phyloP scores from a whole-genome alignment of 2,329 filamentous ascomycete species.

The Pyrenophora seminiperda region DNA sequence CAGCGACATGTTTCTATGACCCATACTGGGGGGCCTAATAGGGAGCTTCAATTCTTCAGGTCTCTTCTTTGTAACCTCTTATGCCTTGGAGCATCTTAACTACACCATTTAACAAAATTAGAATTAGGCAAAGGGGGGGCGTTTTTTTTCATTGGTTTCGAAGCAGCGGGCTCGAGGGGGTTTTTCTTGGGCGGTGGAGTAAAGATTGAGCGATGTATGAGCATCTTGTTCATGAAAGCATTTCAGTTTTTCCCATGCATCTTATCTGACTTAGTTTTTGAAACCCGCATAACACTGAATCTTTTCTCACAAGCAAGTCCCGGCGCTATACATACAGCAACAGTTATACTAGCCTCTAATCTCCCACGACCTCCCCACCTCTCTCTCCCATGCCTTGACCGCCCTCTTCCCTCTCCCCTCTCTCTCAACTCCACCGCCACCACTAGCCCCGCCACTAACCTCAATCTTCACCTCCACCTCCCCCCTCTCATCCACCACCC shows the following conservation, averaged over 20 bases:
- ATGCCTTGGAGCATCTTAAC: slow-evolving; percentile 17
- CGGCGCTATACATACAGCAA: background rate
- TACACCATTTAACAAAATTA: slow-evolving; percentile 29
- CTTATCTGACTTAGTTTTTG: background rate
- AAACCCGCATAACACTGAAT: background rate
- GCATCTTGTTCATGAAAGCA: slow-evolving; percentile 4
- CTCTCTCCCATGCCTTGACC: slow-evolving; percentile 14
- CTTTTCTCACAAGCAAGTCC: background rate
- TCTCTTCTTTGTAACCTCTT: slow-evolving; percentile 29
- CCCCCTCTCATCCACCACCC: slow-evolving; percentile 1
- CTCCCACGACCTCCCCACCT: slow-evolving; percentile 13
- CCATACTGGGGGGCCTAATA: slow-evolving; percentile 7
- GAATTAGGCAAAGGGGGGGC: slow-evolving; percentile 28
- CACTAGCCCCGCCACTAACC: background rate
- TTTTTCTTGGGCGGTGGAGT: slow-evolving; percentile 9
- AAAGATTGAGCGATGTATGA: slow-evolving; percentile 6
- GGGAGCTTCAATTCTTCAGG: slow-evolving; percentile 22
- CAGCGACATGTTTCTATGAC: slow-evolving; percentile 13
- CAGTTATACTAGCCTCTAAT: slow-evolving; percentile 8
- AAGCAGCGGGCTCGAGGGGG: slow-evolving; percentile 3
- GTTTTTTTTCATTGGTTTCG: slow-evolving; percentile 21
- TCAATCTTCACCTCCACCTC: slow-evolving; percentile 17
- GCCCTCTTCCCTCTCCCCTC: background rate
- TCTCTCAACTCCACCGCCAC: background rate
- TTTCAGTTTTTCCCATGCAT: too few relatives aligned